phyloP scores from a whole-genome alignment of 345 rosid genomes.

The Populus deltoides region DNA sequence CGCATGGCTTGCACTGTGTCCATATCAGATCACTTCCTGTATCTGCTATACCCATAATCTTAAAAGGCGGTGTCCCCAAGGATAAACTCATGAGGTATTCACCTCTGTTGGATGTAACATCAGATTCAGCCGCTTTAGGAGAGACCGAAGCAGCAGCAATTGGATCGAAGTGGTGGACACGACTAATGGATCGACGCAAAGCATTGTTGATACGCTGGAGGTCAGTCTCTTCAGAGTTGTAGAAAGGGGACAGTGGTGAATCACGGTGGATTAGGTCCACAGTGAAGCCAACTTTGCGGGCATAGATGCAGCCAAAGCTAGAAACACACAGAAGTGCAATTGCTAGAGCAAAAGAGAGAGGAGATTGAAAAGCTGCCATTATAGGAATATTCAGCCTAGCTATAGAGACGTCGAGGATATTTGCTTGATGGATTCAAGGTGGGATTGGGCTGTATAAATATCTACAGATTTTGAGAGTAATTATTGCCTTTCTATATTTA shows the following conservation, averaged over 20 bases:
- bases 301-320: neutral
- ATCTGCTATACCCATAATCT: conserved; percentile 15
- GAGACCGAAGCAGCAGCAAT: neutral
- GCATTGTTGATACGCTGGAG: conserved; percentile 3
- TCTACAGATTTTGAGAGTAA: too few relatives aligned
- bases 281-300: conserved; percentile 19
- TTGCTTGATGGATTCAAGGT: neutral
- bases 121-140: neutral
- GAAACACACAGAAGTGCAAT: neutral
- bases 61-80: conserved; percentile 20
- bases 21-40: conserved; percentile 29
- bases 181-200: conserved; percentile 17
- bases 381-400: neutral
- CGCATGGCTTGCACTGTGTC: conserved; percentile 27
- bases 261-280: conserved; percentile 30
- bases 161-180: conserved; percentile 5
- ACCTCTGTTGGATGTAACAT: neutral
- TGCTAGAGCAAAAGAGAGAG: neutral
- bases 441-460: neutral
- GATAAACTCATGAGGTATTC: conserved; percentile 21
- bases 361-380: neutral
- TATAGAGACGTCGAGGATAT: neutral
- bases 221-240: conserved; percentile 7
- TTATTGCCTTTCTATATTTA: too few relatives aligned
- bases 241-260: conserved; percentile 32